A percentile compares a stretch with the other conserved stretches of the same genome.
Evolutionary conservation across 2,329 filamentous ascomycete genomes (phyloP).

Genomic region (Myriosclerotinia duriaeana): DNA sequence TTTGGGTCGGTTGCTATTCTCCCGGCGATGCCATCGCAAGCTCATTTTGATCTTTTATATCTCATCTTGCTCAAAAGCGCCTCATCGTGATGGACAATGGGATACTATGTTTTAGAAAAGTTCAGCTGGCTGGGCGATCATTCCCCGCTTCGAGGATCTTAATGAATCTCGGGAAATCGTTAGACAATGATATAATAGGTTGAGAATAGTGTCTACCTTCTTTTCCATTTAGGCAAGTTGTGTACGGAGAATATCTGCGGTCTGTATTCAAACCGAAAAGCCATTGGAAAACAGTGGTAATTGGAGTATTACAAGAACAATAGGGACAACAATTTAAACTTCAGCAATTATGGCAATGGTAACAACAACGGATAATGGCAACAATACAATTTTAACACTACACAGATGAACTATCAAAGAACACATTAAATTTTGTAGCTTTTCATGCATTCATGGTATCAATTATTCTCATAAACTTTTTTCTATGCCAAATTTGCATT

Average conservation of each 20-base stretch:
- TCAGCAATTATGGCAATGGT: not conserved
- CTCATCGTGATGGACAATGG: not conserved
- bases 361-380: not conserved
- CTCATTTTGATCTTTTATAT: not conserved
- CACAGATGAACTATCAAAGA: not conserved
- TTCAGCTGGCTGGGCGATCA: not conserved
- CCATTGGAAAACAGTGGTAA: not conserved
- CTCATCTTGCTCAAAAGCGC: not conserved
- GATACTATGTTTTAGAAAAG: not conserved
- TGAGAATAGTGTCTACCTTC: not conserved
- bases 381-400: not conserved
- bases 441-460: slow-evolving; percentile 9
- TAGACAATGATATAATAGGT: too few species aligned
- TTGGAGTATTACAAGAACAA: not conserved
- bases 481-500: not conserved
- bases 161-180: not conserved
- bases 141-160: not conserved
- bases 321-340: not conserved
- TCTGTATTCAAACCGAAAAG: not conserved
- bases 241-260: not conserved
- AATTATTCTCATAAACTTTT: slow-evolving; percentile 7
- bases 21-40: too few species aligned
- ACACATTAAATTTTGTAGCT: not conserved
- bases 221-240: not conserved
- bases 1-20: not conserved